Percentiles rank a stretch among this genome's conserved stretches.
Conservation (phyloP, 2,329 filamentous ascomycete species). For the Paecilomyces fulvus region DNA sequence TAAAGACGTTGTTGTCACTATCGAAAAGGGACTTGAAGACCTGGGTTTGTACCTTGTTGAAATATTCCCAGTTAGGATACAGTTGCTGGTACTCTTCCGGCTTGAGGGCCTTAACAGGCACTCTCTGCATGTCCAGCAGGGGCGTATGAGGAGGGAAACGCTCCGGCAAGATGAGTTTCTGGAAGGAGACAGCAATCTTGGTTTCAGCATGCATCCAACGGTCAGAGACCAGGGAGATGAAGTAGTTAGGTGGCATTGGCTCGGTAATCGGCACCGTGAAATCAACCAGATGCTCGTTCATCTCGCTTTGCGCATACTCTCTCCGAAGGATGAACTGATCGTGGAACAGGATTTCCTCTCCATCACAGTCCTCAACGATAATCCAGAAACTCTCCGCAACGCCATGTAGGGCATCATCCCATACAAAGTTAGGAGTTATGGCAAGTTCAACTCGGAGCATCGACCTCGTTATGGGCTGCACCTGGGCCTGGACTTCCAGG, state of each 20-base stretch:
- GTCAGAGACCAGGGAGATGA: slow-evolving; percentile 89
- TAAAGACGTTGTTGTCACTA: slow-evolving; percentile 85
- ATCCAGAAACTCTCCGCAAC: slow-evolving; percentile 93
- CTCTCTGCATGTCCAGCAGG: slow-evolving; percentile 80
- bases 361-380: slow-evolving; percentile 92
- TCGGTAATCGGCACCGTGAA: slow-evolving; percentile 95
- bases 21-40: slow-evolving; percentile 90
- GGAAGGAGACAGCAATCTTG: slow-evolving; percentile 84
- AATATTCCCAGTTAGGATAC: slow-evolving; percentile 76
- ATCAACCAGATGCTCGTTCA: slow-evolving; percentile 89
- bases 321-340: slow-evolving; percentile 88
- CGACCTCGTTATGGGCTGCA: slow-evolving; percentile 88
- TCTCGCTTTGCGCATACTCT: slow-evolving; percentile 75
- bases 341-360: slow-evolving; percentile 89
- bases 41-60: slow-evolving; percentile 97
- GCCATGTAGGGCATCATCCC: slow-evolving; percentile 86
- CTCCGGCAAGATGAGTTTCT: slow-evolving; percentile 87
- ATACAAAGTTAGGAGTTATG: slow-evolving; percentile 89
- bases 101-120: slow-evolving; percentile 84
- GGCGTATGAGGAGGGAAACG: slow-evolving; percentile 93
- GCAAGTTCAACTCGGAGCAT: slow-evolving; percentile 85
- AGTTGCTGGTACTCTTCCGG: slow-evolving; percentile 70
- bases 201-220: slow-evolving; percentile 98
- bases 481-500: slow-evolving; percentile 83
- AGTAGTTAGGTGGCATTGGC: slow-evolving; percentile 98